Evolutionary conservation across 176 grass and related monocot species (phyloP).

Genomic region (Eleusine indica): DNA sequence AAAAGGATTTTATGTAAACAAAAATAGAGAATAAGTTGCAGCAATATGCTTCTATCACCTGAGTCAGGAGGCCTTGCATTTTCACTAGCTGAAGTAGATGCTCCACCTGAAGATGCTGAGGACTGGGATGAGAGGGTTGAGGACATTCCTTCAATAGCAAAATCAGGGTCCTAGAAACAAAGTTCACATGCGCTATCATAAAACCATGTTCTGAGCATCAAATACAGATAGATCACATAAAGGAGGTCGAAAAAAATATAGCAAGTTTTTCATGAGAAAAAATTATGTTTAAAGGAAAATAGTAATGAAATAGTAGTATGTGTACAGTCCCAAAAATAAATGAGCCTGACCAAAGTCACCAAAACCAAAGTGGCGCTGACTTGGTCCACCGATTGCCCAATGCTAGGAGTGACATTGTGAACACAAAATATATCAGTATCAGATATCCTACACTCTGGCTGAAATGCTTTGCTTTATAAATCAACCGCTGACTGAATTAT

Average conservation of each 20-base stretch:
- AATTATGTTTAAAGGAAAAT: neutral
- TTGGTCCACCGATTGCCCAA: neutral
- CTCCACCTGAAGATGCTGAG: conserved; percentile 43
- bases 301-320: neutral
- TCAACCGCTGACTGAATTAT: neutral
- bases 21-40: neutral
- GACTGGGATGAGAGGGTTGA: conserved; percentile 59
- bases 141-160: conserved; percentile 71
- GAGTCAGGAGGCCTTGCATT: conserved; percentile 63
- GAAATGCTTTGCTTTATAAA: conserved; percentile 35
- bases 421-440: neutral
- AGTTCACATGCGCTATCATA: conserved; percentile 36
- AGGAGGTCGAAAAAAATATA: neutral
- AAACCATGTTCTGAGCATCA: conserved; percentile 21
- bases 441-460: neutral
- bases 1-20: neutral
- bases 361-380: conserved; percentile 10
- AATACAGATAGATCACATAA: conserved; percentile 22
- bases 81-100: conserved; percentile 55
- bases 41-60: conserved; percentile 49
- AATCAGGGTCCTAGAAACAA: conserved; percentile 60
- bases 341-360: neutral
- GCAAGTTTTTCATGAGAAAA: neutral
- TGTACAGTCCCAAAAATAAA: conserved; percentile 2
- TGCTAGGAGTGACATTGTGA: neutral